phyloP scores from a whole-genome alignment of 1,139 yeast genomes.

The Waltiozyma sp. region DNA sequence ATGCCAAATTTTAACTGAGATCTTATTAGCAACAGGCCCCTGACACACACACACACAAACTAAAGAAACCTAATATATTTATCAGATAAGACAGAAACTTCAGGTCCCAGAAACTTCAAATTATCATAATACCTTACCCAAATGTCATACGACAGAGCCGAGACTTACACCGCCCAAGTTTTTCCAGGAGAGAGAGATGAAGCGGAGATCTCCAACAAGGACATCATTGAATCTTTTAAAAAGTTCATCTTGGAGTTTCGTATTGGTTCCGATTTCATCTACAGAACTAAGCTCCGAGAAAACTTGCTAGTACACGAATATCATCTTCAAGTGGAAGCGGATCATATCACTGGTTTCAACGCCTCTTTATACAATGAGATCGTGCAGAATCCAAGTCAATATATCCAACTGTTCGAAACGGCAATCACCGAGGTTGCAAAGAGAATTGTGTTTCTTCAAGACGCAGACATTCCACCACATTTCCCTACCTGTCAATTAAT shows the following conservation, averaged over 20 bases:
- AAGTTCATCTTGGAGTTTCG: slow-evolving; percentile 80
- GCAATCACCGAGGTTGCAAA: slow-evolving; percentile 90
- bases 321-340: slow-evolving; percentile 65
- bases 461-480: slow-evolving; percentile 31
- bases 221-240: slow-evolving; percentile 69
- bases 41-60: too few relatives aligned
- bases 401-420: slow-evolving; percentile 78
- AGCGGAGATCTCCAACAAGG: slow-evolving; percentile 54
- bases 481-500: slow-evolving; percentile 82
- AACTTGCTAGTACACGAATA: slow-evolving; percentile 72
- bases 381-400: slow-evolving; percentile 79
- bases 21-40: too few relatives aligned
- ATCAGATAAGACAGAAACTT: too few relatives aligned
- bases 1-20: too few relatives aligned
- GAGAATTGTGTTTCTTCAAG: slow-evolving; percentile 21
- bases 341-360: slow-evolving; percentile 77
- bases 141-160: slow-evolving; percentile 33
- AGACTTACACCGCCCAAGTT: slow-evolving; percentile 74
- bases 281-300: slow-evolving; percentile 87
- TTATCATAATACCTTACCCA: too few relatives aligned
- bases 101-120: too few relatives aligned
- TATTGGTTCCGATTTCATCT: slow-evolving; percentile 70
- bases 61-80: too few relatives aligned
- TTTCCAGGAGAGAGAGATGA: slow-evolving; percentile 66
- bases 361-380: slow-evolving; percentile 82